Base-by-base conservation (phyloP, 1,284 basidiomycete genomes). In the Meripilus lineatus region DNA sequence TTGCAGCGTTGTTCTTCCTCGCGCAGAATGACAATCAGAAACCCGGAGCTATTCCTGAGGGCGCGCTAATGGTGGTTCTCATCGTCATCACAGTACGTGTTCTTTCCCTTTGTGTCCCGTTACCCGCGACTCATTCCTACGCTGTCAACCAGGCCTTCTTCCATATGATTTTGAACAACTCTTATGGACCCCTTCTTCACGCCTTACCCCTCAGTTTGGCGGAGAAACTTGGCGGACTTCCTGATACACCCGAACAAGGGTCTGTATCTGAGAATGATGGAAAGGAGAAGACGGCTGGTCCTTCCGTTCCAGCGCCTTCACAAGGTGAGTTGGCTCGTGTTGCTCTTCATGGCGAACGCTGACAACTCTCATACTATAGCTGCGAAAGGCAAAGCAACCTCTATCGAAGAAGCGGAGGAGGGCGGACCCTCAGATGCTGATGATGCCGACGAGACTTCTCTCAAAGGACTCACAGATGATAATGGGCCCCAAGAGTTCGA, bases 1-100 rank as follows among this genome's bases (percentile, higher is more conserved):
- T 96, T 15, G 75, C 77, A 23, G 88, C 88, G 2, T 67, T 96
- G 52, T 96, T 96, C 76, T 95, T 96, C 82, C 72, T 96, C 3
- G 79, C 84, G 0, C 71, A 69, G 38, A 65, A 90, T 50, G 54
- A 66, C 14, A 65, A 78, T 18, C 45, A 62, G 0, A 68, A 80
- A 0, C 64, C 79, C 0, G 75, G 73, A 15, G 79, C 88, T 0
- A 50, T 89, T 0, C 73, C 85, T 0, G 77, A 94, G 62, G 91
- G 84, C 17, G 82, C 75, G 22, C 65, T 96, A 48, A 93, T 90
- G 85, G 62, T 96, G 30, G 77, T 93, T 4, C 67, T 97, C 37
- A 88, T 96, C 52, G 67, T 81, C 11, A 55, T 90, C 50, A 95
- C 93, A 3, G 81, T 89, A 54, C 64, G 80, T 65, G 40, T 50